Evolutionary conservation across 2,329 filamentous ascomycete genomes (phyloP).

Genomic region (Phyllosticta citrichinensis): DNA sequence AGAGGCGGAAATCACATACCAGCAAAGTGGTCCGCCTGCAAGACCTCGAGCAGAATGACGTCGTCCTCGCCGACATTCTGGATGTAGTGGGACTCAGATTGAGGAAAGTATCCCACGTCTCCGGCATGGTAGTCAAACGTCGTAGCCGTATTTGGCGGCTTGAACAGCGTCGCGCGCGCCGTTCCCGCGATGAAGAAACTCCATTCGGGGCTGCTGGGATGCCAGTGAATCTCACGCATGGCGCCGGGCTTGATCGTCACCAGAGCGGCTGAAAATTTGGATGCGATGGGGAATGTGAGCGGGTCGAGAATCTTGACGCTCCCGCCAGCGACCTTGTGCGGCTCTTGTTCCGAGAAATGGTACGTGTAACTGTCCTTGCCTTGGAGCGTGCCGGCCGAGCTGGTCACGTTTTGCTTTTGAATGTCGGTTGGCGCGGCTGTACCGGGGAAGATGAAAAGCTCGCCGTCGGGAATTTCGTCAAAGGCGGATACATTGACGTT

Average conservation of each 20-base stretch:
- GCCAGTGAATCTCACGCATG: constrained; percentile 15
- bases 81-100: constrained; percentile 13
- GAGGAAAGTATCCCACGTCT: constrained; percentile 13
- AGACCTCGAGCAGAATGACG: constrained; percentile 12
- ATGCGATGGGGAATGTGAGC: constrained; percentile 12
- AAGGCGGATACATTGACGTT: constrained; percentile 39
- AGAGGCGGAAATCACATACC: neutral
- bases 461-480: constrained; percentile 36
- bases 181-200: constrained; percentile 12
- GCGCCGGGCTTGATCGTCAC: constrained; percentile 14
- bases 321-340: constrained; percentile 16
- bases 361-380: constrained; percentile 37
- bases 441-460: constrained; percentile 46
- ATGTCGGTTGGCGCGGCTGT: constrained; percentile 38
- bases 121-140: constrained; percentile 13
- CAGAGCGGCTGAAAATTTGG: constrained; percentile 12
- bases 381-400: constrained; percentile 34
- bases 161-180: constrained; percentile 13
- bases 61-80: constrained; percentile 13
- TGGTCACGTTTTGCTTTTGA: constrained; percentile 39
- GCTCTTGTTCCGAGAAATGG: constrained; percentile 37
- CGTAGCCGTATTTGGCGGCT: constrained; percentile 9
- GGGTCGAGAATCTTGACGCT: constrained; percentile 15
- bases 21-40: constrained; percentile 13
- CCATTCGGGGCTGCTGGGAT: constrained; percentile 12